These are phyloP conservation scores for Suillus weaverae DNA, from an alignment of 768 basidiomycete species.

Conservation along the genomic window DNA sequence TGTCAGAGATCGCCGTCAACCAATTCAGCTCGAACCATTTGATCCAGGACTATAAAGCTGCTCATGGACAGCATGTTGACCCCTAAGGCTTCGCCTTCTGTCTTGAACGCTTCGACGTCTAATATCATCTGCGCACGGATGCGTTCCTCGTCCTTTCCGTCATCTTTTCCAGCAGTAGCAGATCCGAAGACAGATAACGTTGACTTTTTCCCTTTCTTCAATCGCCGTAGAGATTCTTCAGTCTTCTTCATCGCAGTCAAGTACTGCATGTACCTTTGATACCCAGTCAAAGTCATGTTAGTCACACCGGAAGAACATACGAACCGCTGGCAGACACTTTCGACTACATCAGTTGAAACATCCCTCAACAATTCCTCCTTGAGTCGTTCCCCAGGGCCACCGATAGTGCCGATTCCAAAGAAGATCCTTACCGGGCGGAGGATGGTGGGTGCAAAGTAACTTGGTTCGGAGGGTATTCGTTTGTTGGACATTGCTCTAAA, in stretches of 20 bases:
- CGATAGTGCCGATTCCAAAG: constrained; percentile 59
- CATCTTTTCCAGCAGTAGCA: constrained; percentile 47
- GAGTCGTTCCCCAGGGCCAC: constrained; percentile 61
- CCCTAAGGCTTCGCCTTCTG: constrained; percentile 70
- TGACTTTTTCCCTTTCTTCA: constrained; percentile 84
- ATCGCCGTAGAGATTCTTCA: constrained; percentile 80
- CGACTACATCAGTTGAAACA: constrained; percentile 66
- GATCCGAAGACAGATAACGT: constrained; percentile 80
- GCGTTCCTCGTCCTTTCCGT: constrained; percentile 84
- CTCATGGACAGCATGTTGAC: constrained; percentile 56
- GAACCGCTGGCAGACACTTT: constrained; percentile 67
- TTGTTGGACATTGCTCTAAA: constrained; percentile 83
- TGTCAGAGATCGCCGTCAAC: constrained; percentile 30
- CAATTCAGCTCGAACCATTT: constrained; percentile 54
- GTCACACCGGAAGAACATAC: constrained; percentile 8
- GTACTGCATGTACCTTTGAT: constrained; percentile 71
- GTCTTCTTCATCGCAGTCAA: constrained; percentile 87
- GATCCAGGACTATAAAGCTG: constrained; percentile 54
- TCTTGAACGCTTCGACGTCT: constrained; percentile 83
- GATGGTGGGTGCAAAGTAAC: constrained; percentile 82
- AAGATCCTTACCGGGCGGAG: constrained; percentile 77
- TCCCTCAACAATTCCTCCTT: constrained; percentile 51
- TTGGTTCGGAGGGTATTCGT: constrained; percentile 72
- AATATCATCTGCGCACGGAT: constrained; percentile 80
- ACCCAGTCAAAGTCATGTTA: neutral